Base-by-base conservation (phyloP, 305 asterid genomes). In the Fraxinus baroniana region DNA sequence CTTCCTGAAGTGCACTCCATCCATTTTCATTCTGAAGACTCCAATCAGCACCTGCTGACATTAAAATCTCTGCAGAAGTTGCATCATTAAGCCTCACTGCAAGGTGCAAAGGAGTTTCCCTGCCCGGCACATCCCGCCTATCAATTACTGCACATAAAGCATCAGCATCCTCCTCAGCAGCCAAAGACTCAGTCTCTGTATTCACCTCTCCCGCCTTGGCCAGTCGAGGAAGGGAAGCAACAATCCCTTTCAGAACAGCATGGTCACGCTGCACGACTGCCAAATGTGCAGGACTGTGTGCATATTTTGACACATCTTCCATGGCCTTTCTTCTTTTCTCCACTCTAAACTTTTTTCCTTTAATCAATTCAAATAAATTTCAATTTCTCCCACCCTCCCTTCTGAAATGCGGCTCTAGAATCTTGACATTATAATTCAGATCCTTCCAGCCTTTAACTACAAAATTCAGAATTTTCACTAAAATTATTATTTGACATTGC, bases 1-100 rank as follows among this genome's bases (percentile, higher is more conserved):
- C 99, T 92, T 97, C 99, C 88, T 97, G 99, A 62, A 97, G 97
- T 17, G 99, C 98, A 88, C 98, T 97, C 99, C 99, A 97, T n/a
- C 99, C 99, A 55, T 92, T 91, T 79, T 97, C 99, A 79, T 97
- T 97, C 89, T 94, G 99, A 71, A 97, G 97, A 86, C 99, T 97
- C 99, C 99, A 97, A 86, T 97, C 97, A 68, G 99, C 98, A 79
- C 99, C 99, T 36, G 98, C 97, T 30, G 98, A 91, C 99, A 97
- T 97, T 87, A 97, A 90, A 83, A 97, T 92, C 90, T 97, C 99
- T 76, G 98, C 98, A 3, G 98, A 91, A 41, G 83, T 74, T 5
- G 96, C 87, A 76, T 97, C 99, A 74, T 89, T 91, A 82, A 94
- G 85, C 86, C 92, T 88, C 44, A 97, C 98, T 1, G 99, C 98